Base-by-base conservation (phyloP, 2,329 filamentous ascomycete genomes). In the Aurifilum marmelostoma region DNA sequence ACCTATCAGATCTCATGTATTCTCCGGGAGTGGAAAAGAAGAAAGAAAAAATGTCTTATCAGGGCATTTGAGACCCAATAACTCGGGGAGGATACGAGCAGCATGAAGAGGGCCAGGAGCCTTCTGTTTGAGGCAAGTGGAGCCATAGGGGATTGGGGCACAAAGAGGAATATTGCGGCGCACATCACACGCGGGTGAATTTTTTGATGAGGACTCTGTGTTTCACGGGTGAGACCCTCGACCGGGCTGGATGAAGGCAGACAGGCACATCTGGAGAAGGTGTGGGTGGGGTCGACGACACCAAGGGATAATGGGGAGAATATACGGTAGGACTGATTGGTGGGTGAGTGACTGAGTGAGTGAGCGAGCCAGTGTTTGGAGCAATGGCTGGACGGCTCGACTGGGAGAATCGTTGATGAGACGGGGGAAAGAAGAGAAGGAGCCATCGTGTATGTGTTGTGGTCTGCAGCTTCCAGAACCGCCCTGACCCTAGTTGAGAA, bases 161-260 rank as follows among this genome's bases (percentile, higher is more conserved):
- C 29, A 27, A 34, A 27, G 47, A 50, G 11, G 29, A 59, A 58
- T 39, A 58, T 43, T 39, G 63, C 59, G 50, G 67, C 60, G 67
- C 67, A 69, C 67, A 69, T 69, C 67, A 69, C 58, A 69, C 67
- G 67, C 47, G 66, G 67, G 64, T 69, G 59, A 67, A 63, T 67
- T 60, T 60, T 37, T 11, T 8, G 41, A 54, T 47, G 43, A 68
- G 54, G 43, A 41, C 65, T 34, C 50, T 34, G 65, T 60, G 67
- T 69, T 69, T 69, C 67, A 69, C 64, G 41, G 67, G 54, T 52
- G 50, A 54, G n/a, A 54, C 24, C 11, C 50, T 65, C 64, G 61
- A 68, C 61, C 32, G 43, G 41, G 41, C 43, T 47, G 8, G 39
- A 9, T 24, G 14, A 43, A 39, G 50, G 18, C n/a, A 52, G 27